A percentile compares a stretch with the other conserved stretches of the same genome.
Conservation (phyloP, 2,329 filamentous ascomycete species). For the Botryotinia narcissicola region DNA sequence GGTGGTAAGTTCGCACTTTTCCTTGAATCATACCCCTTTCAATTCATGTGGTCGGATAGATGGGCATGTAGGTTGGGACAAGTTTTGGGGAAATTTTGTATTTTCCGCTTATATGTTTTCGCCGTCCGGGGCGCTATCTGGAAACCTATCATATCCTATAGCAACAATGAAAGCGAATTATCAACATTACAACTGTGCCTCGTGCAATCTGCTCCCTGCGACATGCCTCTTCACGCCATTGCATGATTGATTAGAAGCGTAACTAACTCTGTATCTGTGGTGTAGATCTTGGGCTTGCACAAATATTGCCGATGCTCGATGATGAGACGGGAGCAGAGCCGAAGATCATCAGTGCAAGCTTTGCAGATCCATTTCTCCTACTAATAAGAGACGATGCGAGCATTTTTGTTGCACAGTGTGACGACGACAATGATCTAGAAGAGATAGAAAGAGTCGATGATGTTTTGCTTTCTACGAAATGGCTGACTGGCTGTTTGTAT, state of each 20-base stretch:
- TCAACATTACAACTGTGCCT: constrained; percentile 32
- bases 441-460: constrained; percentile 67
- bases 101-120: constrained; percentile 26
- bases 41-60: constrained; percentile 4
- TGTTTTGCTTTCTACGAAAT: constrained; percentile 60
- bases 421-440: constrained; percentile 79
- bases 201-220: constrained; percentile 31
- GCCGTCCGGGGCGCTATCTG: constrained; percentile 37
- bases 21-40: constrained; percentile 23
- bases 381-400: constrained; percentile 82
- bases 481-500: constrained; percentile 83
- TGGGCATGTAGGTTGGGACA: constrained; percentile 10
- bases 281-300: constrained; percentile 77
- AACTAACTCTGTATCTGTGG: constrained; percentile 26
- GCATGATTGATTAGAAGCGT: constrained; percentile 11
- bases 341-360: constrained; percentile 74
- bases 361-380: constrained; percentile 81
- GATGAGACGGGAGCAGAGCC: constrained; percentile 83
- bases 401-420: constrained; percentile 74
- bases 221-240: constrained; percentile 23
- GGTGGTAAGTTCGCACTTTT: constrained; percentile 59
- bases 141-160: constrained; percentile 40
- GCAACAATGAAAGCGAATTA: constrained; percentile 43
- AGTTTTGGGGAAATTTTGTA: constrained; percentile 9
- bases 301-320: constrained; percentile 90